phyloP scores from a whole-genome alignment of 2,329 filamentous ascomycete genomes.

The Trichoderma endophyticum region DNA sequence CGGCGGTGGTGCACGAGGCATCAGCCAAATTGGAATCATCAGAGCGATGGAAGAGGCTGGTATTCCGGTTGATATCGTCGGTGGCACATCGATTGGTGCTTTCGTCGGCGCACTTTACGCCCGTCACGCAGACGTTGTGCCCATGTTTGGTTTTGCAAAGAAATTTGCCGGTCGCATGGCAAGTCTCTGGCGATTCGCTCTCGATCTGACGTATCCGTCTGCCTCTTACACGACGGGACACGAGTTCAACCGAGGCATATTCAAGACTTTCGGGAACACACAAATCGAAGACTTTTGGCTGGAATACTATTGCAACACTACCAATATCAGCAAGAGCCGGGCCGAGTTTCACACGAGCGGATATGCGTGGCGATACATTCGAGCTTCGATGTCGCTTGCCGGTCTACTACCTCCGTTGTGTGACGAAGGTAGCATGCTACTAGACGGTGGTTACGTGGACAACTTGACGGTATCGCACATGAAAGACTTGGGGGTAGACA shows the following conservation, averaged over 20 bases:
- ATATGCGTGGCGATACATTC: slow-evolving; percentile 95
- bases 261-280: slow-evolving; percentile 94
- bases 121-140: slow-evolving; percentile 91
- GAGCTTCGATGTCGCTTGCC: slow-evolving; percentile 94
- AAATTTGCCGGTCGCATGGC: slow-evolving; percentile 99
- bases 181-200: slow-evolving; percentile 96
- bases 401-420: slow-evolving; percentile 90
- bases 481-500: slow-evolving; percentile 88
- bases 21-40: slow-evolving; percentile 91
- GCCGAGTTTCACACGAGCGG: slow-evolving; percentile 92
- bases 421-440: slow-evolving; percentile 93
- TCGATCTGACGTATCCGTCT: slow-evolving; percentile 94
- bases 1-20: slow-evolving; percentile 87
- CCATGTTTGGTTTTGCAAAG: slow-evolving; percentile 94
- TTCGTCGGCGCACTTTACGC: slow-evolving; percentile 96
- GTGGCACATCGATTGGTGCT: slow-evolving; percentile 92
- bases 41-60: slow-evolving; percentile 92
- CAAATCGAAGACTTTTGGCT: slow-evolving; percentile 99
- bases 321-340: slow-evolving; percentile 93
- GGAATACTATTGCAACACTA: slow-evolving; percentile 98
- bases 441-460: slow-evolving; percentile 96
- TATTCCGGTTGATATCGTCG: slow-evolving; percentile 91
- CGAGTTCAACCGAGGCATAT: slow-evolving; percentile 98
- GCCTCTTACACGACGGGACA: slow-evolving; percentile 97
- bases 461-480: slow-evolving; percentile 96